A percentile compares a stretch with the other conserved stretches of the same genome.
phyloP scores from a whole-genome alignment of 2,329 filamentous ascomycete genomes.

The Fusarium sp. region DNA sequence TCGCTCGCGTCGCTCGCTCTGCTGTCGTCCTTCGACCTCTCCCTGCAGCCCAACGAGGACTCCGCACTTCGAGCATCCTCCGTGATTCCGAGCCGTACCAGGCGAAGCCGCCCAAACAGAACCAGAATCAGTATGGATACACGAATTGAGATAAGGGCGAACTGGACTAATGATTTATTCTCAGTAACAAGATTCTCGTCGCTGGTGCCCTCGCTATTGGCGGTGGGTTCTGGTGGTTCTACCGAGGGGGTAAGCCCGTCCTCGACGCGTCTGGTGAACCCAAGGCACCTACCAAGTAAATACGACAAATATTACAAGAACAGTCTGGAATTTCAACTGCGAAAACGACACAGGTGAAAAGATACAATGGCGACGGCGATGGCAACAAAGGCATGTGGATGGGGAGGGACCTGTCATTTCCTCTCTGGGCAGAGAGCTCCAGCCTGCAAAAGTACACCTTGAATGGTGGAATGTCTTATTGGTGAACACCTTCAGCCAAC shows the following conservation, averaged over 20 bases:
- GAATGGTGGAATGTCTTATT: neutral
- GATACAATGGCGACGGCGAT: neutral
- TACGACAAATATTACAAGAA: neutral
- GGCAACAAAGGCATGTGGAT: neutral
- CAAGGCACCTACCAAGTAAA: conserved; percentile 26
- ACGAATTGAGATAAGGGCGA: no score
- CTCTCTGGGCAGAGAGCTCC: neutral
- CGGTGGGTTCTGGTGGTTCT: conserved; percentile 32
- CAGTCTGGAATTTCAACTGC: neutral
- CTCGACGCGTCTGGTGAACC: conserved; percentile 20
- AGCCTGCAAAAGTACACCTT: neutral
- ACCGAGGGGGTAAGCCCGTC: conserved; percentile 27
- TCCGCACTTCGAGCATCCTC: conserved; percentile 32
- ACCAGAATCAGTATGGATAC: conserved; percentile 17
- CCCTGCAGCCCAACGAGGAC: conserved; percentile 26
- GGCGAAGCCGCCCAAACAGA: conserved; percentile 26
- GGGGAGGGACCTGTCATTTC: neutral
- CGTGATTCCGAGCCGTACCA: conserved; percentile 29
- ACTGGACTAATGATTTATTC: neutral
- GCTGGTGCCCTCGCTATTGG: conserved; percentile 22
- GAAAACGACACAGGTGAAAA: neutral
- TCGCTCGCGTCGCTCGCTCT: conserved; percentile 18
- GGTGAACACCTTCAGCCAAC: neutral
- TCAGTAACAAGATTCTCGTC: conserved; percentile 32
- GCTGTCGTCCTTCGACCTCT: conserved; percentile 23